phyloP scores from a whole-genome alignment of 192 early-diverging fungal species.

The Coemansia asiatica region DNA sequence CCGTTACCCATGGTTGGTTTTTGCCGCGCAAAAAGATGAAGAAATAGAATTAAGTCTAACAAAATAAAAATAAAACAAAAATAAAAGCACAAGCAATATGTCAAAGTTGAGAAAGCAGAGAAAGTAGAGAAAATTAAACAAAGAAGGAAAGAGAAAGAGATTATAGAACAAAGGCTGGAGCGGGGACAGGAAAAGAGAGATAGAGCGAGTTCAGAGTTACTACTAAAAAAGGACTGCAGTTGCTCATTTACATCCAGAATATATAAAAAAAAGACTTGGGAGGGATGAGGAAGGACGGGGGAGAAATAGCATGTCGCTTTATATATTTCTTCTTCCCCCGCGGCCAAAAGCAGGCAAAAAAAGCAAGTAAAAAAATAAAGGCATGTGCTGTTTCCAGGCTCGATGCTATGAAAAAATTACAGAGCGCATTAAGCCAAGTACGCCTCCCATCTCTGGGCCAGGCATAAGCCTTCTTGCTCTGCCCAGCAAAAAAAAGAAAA shows the following conservation, averaged over 20 bases:
- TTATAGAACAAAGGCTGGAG: background rate
- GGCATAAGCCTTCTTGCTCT: background rate
- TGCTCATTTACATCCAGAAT: conserved; percentile 5
- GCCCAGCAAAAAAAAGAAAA: background rate
- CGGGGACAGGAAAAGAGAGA: background rate
- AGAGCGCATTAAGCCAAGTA: conserved; percentile 2
- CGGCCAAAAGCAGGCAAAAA: background rate
- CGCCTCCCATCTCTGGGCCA: background rate
- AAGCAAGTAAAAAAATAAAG: background rate
- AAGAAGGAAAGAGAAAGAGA: background rate
- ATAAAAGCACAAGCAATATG: background rate
- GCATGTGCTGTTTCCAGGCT: conserved; percentile 6
- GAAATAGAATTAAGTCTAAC: background rate
- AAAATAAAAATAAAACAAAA: no score
- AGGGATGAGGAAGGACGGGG: background rate
- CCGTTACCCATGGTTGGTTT: conserved; percentile 47
- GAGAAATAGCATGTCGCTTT: background rate
- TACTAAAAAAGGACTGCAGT: conserved; percentile 3
- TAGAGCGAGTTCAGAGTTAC: conserved; percentile 1
- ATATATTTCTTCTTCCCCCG: background rate
- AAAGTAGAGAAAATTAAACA: background rate
- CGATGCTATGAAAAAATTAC: conserved; percentile 2
- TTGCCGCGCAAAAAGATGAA: no score
- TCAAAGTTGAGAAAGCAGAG: conserved; percentile 6
- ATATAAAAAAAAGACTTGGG: background rate